Percentiles rank a stretch among this genome's conserved stretches.
These are phyloP conservation scores for Saccharomyces hybrid DNA, from an alignment of 1,139 yeast genomes.

Conservation along the genomic window DNA sequence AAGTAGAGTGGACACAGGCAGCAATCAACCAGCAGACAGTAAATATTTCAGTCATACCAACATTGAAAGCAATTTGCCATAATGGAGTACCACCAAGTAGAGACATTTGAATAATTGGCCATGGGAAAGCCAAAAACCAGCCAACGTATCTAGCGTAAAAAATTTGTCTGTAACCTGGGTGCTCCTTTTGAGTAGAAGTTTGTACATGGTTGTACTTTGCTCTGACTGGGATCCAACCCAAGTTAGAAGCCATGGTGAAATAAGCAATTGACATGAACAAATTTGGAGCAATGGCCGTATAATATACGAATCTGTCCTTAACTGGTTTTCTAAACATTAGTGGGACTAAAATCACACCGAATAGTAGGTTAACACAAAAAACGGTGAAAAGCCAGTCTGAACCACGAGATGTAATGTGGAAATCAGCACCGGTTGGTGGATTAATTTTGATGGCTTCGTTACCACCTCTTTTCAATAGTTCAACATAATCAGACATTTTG, in stretches of 20 bases:
- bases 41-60: constrained; percentile 43
- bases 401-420: constrained; percentile 22
- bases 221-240: constrained; percentile 50
- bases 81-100: constrained; percentile 39
- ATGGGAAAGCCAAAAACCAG: constrained; percentile 57
- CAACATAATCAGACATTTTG: constrained; percentile 12
- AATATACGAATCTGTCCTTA: constrained; percentile 18
- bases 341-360: constrained; percentile 39
- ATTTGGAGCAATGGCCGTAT: constrained; percentile 37
- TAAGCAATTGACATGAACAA: constrained; percentile 46
- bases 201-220: constrained; percentile 50
- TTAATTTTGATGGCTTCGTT: constrained; percentile 20
- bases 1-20: constrained; percentile 45
- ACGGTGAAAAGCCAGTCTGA: constrained; percentile 31
- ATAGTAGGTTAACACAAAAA: constrained; percentile 33
- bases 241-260: constrained; percentile 56
- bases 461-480: constrained; percentile 20
- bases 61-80: constrained; percentile 36
- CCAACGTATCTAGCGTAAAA: constrained; percentile 58
- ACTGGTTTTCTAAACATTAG: constrained; percentile 38
- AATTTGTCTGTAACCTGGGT: constrained; percentile 46
- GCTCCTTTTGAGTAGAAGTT: constrained; percentile 23
- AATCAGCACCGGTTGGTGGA: constrained; percentile 19
- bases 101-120: constrained; percentile 43
- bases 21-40: constrained; percentile 52